Conservation (phyloP, 1,284 basidiomycete genomes). For the Flammula alnicola region DNA sequence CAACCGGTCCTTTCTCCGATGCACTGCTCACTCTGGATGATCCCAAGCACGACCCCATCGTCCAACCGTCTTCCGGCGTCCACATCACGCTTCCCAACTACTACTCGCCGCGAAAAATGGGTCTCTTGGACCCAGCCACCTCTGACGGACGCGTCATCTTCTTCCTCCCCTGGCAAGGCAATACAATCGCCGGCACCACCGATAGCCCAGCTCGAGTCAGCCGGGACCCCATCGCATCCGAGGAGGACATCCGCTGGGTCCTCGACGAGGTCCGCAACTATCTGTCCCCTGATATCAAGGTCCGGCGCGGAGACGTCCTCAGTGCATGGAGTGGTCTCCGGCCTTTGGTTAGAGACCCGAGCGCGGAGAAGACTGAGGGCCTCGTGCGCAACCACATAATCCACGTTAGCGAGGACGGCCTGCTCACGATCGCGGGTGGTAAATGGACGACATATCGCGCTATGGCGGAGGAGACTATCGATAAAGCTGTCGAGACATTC, state of each 20-base stretch:
- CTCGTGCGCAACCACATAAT: slow-evolving; percentile 96
- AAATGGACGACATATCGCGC: slow-evolving; percentile 99
- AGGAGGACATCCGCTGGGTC: slow-evolving; percentile 97
- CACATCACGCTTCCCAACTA: slow-evolving; percentile 98
- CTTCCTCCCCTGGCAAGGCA: slow-evolving; percentile 98
- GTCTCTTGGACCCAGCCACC: slow-evolving; percentile 93
- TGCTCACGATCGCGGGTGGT: slow-evolving; percentile 95
- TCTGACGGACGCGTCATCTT: slow-evolving; percentile 98
- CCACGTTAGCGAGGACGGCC: slow-evolving; percentile 79
- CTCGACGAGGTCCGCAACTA: slow-evolving; percentile 92
- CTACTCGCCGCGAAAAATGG: slow-evolving; percentile 95
- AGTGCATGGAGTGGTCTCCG: slow-evolving; percentile 94
- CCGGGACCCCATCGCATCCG: slow-evolving; percentile 82
- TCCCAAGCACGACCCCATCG: slow-evolving; percentile 83
- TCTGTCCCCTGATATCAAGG: slow-evolving; percentile 91
- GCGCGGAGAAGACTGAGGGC: slow-evolving; percentile 80
- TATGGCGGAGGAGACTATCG: slow-evolving; percentile 97
- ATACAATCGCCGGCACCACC: slow-evolving; percentile 97
- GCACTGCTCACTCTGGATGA: slow-evolving; percentile 87
- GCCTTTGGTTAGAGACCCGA: slow-evolving; percentile 88
- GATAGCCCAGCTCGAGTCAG: slow-evolving; percentile 84
- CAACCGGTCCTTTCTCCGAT: slow-evolving; percentile 95
- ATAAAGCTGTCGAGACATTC: slow-evolving; percentile 86
- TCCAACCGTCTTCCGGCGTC: slow-evolving; percentile 91
- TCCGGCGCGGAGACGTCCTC: slow-evolving; percentile 95